Evolutionary conservation across 2,329 filamentous ascomycete species (phyloP).

Genomic region (Trichoderma atrobrunneum): DNA sequence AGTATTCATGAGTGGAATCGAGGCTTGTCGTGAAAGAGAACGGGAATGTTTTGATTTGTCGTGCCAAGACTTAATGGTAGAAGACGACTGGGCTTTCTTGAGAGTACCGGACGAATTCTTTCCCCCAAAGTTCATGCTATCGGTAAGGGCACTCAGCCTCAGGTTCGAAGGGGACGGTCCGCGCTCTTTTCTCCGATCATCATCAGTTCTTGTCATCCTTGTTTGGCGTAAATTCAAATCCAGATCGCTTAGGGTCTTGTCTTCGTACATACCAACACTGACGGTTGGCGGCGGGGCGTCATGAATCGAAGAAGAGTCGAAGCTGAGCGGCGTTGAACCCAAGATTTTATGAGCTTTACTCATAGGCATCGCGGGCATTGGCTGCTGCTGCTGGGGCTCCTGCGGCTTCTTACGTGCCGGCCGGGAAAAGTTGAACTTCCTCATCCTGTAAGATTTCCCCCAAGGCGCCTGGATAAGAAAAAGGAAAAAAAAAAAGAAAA

Average conservation of each 20-base stretch:
- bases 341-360: slow-evolving; percentile 53
- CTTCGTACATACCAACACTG: slow-evolving; percentile 45
- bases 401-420: slow-evolving; percentile 46
- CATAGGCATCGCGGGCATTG: slow-evolving; percentile 37
- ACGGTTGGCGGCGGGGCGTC: slow-evolving; percentile 44
- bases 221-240: slow-evolving; percentile 22
- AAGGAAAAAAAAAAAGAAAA: slow-evolving; percentile 5
- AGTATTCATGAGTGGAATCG: slow-evolving; percentile 57
- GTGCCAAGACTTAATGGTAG: slow-evolving; percentile 57
- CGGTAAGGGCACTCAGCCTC: slow-evolving; percentile 22
- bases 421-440: slow-evolving; percentile 49
- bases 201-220: slow-evolving; percentile 22
- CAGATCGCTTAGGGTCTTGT: slow-evolving; percentile 31
- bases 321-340: slow-evolving; percentile 45
- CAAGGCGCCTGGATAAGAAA: not conserved
- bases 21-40: slow-evolving; percentile 58
- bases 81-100: slow-evolving; percentile 50
- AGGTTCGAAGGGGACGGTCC: slow-evolving; percentile 40
- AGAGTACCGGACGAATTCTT: slow-evolving; percentile 44
- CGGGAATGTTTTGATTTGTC: slow-evolving; percentile 55
- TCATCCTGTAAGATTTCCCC: slow-evolving; percentile 31
- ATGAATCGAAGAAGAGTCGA: slow-evolving; percentile 37
- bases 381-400: slow-evolving; percentile 23
- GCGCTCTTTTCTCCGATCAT: slow-evolving; percentile 47
- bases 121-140: slow-evolving; percentile 25